Conservation (phyloP, 106 monocot genomes). For the Alisma plantagoaquatica region DNA sequence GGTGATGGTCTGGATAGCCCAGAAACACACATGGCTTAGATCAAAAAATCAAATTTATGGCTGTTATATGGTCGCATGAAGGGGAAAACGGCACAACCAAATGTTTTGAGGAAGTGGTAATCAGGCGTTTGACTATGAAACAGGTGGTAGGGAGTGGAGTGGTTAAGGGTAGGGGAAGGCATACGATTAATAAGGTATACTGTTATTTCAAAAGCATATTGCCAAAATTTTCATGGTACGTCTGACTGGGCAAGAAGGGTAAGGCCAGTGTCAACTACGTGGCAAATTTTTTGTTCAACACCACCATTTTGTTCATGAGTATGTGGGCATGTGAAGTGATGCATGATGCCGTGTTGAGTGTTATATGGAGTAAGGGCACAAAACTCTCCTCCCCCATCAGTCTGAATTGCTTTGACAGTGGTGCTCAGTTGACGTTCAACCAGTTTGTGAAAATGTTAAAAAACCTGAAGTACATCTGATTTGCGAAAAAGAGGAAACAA, state of each 20-base stretch:
- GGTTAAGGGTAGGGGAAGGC: too few species aligned
- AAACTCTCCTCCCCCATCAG: slow-evolving; percentile 9
- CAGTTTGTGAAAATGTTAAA: neutral
- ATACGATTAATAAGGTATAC: slow-evolving; percentile 1
- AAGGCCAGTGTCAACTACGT: slow-evolving; percentile 1
- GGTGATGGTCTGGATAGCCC: neutral
- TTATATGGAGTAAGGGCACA: neutral
- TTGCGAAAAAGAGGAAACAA: neutral
- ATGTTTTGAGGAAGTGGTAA: neutral
- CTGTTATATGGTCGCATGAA: neutral
- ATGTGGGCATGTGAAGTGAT: slow-evolving; percentile 2
- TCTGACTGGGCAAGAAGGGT: neutral
- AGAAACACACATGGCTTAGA: neutral
- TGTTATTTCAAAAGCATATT: neutral
- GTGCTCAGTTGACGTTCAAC: neutral
- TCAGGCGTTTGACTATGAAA: neutral
- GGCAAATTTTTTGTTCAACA: slow-evolving; percentile 2
- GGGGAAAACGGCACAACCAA: too few species aligned
- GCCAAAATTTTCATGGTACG: neutral
- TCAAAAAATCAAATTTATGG: neutral
- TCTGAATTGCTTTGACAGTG: neutral
- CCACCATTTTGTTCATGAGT: slow-evolving; percentile 1
- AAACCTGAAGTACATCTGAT: neutral
- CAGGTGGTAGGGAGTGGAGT: neutral
- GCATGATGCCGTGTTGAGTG: neutral